Conservation (phyloP, 2,329 filamentous ascomycete genomes). For the Xylaria sp. region DNA sequence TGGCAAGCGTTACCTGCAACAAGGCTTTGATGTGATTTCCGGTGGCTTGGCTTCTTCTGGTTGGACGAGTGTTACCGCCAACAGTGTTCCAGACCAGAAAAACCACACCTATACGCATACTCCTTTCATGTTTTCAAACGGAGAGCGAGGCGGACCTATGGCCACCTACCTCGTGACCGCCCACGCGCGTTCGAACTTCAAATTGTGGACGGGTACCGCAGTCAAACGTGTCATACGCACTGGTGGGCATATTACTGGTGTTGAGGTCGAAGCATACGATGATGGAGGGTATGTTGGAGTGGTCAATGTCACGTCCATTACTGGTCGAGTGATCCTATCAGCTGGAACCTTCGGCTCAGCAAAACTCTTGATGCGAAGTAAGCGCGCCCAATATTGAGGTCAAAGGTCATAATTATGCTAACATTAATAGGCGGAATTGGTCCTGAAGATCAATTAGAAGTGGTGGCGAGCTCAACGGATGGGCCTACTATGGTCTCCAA, state of each 20-base stretch:
- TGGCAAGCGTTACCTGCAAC: constrained; percentile 73
- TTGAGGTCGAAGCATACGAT: constrained; percentile 70
- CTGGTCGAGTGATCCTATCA: constrained; percentile 74
- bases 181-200: constrained; percentile 70
- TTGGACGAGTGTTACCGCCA: constrained; percentile 72
- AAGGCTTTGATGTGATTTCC: constrained; percentile 72
- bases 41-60: constrained; percentile 68
- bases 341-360: constrained; percentile 76
- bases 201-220: constrained; percentile 72
- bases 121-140: constrained; percentile 74
- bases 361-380: constrained; percentile 74
- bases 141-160: constrained; percentile 75
- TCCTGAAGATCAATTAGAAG: constrained; percentile 66
- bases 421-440: constrained; percentile 65
- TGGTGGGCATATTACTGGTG: constrained; percentile 71
- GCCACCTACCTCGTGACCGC: constrained; percentile 76
- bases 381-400: constrained; percentile 22
- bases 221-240: constrained; percentile 74
- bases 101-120: constrained; percentile 72
- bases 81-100: constrained; percentile 70
- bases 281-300: constrained; percentile 67
- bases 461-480: constrained; percentile 63
- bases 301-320: constrained; percentile 67
- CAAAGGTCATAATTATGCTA: constrained; percentile 24
- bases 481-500: constrained; percentile 62